phyloP scores from a whole-genome alignment of 2,329 filamentous ascomycete genomes.

The Colletotrichum cordylinicola region DNA sequence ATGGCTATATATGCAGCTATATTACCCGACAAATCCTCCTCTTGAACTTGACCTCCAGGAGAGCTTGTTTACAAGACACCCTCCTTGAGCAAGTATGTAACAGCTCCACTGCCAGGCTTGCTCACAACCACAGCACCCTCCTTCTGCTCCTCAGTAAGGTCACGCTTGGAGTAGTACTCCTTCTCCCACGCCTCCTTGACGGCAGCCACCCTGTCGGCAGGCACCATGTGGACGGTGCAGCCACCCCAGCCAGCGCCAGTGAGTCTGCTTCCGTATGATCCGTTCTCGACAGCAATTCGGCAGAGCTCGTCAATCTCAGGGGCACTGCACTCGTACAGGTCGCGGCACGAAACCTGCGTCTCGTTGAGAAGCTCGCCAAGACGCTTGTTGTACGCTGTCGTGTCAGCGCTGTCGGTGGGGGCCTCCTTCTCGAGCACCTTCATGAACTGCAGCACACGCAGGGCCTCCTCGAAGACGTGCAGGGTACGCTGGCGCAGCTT shows the following conservation, averaged over 20 bases:
- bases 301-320: constrained; percentile 92
- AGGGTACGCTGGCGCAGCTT: constrained; percentile 85
- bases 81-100: constrained; percentile 50
- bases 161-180: constrained; percentile 80
- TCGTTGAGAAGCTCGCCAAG: constrained; percentile 88
- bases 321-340: constrained; percentile 90
- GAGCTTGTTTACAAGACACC: constrained; percentile 9
- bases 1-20: background rate
- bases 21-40: background rate
- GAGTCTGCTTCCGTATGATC: constrained; percentile 83
- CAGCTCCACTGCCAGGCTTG: constrained; percentile 79
- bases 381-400: constrained; percentile 65
- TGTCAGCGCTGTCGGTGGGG: constrained; percentile 49
- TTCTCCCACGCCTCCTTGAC: constrained; percentile 80
- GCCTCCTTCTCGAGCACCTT: constrained; percentile 68
- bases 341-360: constrained; percentile 86
- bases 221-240: constrained; percentile 92
- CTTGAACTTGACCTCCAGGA: background rate
- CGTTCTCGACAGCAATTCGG: constrained; percentile 75
- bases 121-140: constrained; percentile 86
- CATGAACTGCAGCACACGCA: constrained; percentile 85
- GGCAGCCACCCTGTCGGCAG: constrained; percentile 78
- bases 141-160: constrained; percentile 72
- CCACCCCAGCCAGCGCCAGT: constrained; percentile 98
- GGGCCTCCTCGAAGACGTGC: constrained; percentile 90